Percentiles rank a stretch among this genome's conserved stretches.
Evolutionary conservation across 2,329 filamentous ascomycete genomes (phyloP).

Genomic region (Aspergillus novoparasiticus): DNA sequence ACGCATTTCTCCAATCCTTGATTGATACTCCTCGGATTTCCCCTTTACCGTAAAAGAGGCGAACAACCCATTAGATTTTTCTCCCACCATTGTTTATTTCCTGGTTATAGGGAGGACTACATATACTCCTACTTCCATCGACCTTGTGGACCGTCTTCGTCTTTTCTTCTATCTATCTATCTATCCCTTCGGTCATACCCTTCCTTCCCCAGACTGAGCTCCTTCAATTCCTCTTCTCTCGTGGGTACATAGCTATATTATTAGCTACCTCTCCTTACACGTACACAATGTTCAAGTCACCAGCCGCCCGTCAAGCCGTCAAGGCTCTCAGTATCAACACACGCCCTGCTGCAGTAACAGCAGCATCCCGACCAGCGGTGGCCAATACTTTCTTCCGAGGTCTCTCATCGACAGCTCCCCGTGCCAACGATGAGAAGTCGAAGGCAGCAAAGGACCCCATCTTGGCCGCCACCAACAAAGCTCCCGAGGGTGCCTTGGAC

Average conservation of each 20-base stretch:
- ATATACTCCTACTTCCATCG: conserved; percentile 4
- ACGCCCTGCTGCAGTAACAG: conserved; percentile 23
- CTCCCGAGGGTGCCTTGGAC: conserved; percentile 33
- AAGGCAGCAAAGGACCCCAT: conserved; percentile 29
- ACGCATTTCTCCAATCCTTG: conserved; percentile 5
- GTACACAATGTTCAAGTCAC: conserved; percentile 32
- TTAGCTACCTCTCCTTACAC: background rate
- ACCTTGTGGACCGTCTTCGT: background rate
- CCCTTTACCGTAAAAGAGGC: conserved; percentile 11
- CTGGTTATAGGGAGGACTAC: background rate
- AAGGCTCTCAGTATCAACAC: conserved; percentile 24
- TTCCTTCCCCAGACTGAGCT: background rate
- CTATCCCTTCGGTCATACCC: background rate
- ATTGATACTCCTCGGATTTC: conserved; percentile 2
- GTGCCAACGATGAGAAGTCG: conserved; percentile 28
- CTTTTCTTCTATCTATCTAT: background rate
- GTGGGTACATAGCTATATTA: background rate
- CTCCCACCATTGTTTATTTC: background rate
- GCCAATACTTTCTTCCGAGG: conserved; percentile 24
- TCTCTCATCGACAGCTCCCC: conserved; percentile 33
- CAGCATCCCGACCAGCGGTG: conserved; percentile 16
- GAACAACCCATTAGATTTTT: conserved; percentile 1
- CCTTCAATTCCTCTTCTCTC: background rate
- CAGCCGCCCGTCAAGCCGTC: conserved; percentile 29
- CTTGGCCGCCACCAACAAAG: conserved; percentile 32